A percentile compares a stretch with the other conserved stretches of the same genome.
Conservation (phyloP, 805 yeast genomes). For the Nakazawaea ishiwadae region DNA sequence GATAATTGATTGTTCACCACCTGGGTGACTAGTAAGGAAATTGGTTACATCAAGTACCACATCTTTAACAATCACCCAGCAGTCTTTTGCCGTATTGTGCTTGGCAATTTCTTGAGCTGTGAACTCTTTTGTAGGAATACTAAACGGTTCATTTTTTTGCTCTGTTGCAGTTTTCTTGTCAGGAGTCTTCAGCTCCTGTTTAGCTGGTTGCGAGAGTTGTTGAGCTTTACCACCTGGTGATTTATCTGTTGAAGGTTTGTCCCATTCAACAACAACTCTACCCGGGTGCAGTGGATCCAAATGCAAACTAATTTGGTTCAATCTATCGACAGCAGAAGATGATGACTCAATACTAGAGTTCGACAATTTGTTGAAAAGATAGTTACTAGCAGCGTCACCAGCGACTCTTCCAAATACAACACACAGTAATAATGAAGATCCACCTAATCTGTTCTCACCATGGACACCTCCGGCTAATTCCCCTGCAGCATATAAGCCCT, state of each 20-base stretch:
- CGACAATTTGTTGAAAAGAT: conserved; percentile 19
- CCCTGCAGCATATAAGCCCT: conserved; percentile 58
- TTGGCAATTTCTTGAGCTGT: conserved; percentile 41
- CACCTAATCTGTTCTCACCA: conserved; percentile 59
- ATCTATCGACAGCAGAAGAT: conserved; percentile 26
- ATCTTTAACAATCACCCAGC: conserved; percentile 52
- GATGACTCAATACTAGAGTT: neutral
- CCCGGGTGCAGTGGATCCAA: conserved; percentile 34
- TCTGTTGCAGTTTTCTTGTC: conserved; percentile 6
- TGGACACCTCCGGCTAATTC: conserved; percentile 69
- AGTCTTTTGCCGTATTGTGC: conserved; percentile 40
- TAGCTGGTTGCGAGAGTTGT: neutral
- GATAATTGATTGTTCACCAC: conserved; percentile 70
- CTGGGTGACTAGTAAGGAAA: conserved; percentile 51
- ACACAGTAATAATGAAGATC: conserved; percentile 53
- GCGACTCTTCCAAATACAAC: conserved; percentile 57
- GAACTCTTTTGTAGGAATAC: conserved; percentile 44
- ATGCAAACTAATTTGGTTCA: conserved; percentile 39
- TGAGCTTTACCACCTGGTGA: neutral
- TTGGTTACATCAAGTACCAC: conserved; percentile 44
- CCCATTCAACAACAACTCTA: conserved; percentile 31
- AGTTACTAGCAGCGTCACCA: conserved; percentile 33
- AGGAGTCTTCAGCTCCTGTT: neutral
- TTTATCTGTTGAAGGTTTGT: conserved; percentile 6
- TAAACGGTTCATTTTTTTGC: conserved; percentile 21